phyloP scores from a whole-genome alignment of 2,329 filamentous ascomycete genomes.

The Thielaviopsis ethacetica region DNA sequence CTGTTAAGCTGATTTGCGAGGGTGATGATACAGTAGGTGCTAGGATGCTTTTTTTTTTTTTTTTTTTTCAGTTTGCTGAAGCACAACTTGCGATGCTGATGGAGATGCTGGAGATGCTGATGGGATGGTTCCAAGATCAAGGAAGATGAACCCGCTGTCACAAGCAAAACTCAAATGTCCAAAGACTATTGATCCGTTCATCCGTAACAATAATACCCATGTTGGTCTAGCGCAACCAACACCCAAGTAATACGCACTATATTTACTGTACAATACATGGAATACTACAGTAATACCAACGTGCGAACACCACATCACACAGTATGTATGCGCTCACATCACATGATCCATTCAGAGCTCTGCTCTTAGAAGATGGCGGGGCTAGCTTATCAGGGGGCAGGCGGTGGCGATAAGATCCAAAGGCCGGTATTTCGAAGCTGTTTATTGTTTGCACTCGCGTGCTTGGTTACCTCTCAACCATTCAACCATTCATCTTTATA shows the following conservation, averaged over 20 bases:
- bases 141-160: no score
- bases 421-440: not conserved
- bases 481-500: not conserved
- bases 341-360: not conserved
- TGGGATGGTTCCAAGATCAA: no score
- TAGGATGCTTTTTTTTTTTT: no score
- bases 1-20: no score
- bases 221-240: no score
- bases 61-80: no score
- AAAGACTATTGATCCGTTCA: no score
- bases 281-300: not conserved
- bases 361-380: not conserved
- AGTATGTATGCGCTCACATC: not conserved
- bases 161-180: no score
- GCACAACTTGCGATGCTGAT: no score
- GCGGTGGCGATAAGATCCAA: not conserved
- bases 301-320: not conserved
- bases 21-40: no score
- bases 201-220: no score
- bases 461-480: not conserved
- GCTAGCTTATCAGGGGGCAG: conserved; percentile 1
- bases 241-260: not conserved
- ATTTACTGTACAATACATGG: not conserved
- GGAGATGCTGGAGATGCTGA: no score
- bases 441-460: not conserved